Evolutionary conservation across 148 eudicot species (phyloP).

Genomic region (Agrostemma githago): DNA sequence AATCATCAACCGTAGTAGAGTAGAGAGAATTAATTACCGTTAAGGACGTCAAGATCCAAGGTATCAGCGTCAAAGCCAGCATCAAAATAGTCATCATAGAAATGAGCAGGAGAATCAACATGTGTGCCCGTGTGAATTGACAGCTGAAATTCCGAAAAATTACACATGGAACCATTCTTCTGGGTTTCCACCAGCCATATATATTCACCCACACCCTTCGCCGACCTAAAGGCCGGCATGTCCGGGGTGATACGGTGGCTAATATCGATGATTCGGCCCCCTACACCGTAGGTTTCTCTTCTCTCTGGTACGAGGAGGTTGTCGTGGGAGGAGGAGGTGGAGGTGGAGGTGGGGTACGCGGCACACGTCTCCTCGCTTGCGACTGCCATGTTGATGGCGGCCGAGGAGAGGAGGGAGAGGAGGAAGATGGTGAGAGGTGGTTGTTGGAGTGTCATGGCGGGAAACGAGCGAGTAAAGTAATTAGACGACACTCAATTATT

Average conservation of each 20-base stretch:
- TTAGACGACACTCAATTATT: not conserved
- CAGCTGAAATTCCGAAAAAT: conserved; percentile 71
- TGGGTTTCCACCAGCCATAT: conserved; percentile 55
- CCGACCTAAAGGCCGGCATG: conserved; percentile 56
- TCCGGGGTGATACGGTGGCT: conserved; percentile 44
- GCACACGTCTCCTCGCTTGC: not conserved
- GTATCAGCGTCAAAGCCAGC: conserved; percentile 85
- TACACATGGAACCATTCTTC: conserved; percentile 70
- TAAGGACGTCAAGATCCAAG: conserved; percentile 62
- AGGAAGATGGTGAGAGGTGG: not conserved
- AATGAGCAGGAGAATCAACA: conserved; percentile 78
- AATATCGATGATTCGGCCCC: conserved; percentile 61
- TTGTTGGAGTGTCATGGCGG: conserved; percentile 6
- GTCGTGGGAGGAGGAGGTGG: not conserved
- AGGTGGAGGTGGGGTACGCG: not conserved
- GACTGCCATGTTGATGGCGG: not conserved
- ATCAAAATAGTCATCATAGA: conserved; percentile 56
- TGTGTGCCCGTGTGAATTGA: conserved; percentile 73
- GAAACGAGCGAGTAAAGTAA: not conserved
- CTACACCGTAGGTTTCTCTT: conserved; percentile 36
- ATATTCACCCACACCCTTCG: conserved; percentile 59
- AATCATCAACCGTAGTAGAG: too few relatives aligned
- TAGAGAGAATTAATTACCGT: conserved; percentile 33
- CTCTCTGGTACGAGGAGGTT: conserved; percentile 35
- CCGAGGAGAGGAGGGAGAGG: not conserved